Evolutionary conservation across 2,329 filamentous ascomycete genomes (phyloP).

Genomic region (Amauroascus verrucosus): DNA sequence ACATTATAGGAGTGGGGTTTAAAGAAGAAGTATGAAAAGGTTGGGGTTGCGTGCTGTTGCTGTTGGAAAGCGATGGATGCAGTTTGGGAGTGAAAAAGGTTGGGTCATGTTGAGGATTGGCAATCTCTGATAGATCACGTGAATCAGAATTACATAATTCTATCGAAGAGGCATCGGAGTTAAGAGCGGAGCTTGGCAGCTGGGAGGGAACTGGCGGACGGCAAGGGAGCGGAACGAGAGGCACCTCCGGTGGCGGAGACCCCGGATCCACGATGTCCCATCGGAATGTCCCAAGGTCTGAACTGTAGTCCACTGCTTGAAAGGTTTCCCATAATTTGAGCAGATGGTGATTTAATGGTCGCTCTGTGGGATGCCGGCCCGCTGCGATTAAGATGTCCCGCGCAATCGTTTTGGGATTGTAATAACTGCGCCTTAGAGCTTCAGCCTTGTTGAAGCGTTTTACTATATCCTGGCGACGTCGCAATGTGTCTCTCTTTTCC

Average conservation of each 20-base stretch:
- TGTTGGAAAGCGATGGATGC: background rate
- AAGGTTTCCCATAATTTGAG: constrained; percentile 38
- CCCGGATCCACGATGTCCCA: constrained; percentile 55
- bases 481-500: constrained; percentile 4
- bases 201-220: constrained; percentile 17
- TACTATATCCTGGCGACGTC: constrained; percentile 31
- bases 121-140: constrained; percentile 8
- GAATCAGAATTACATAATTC: constrained; percentile 8
- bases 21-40: background rate
- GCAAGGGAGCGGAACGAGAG: constrained; percentile 20
- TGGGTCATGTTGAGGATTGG: background rate
- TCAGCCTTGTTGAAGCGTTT: constrained; percentile 35
- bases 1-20: background rate
- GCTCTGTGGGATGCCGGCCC: constrained; percentile 51
- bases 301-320: constrained; percentile 33
- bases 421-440: constrained; percentile 39
- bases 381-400: constrained; percentile 53
- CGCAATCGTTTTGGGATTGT: constrained; percentile 53
- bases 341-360: constrained; percentile 51
- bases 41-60: background rate
- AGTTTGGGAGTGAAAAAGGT: background rate
- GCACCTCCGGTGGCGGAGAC: constrained; percentile 29
- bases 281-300: constrained; percentile 48
- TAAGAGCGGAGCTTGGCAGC: constrained; percentile 3
- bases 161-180: background rate